Conservation (phyloP, 2,329 filamentous ascomycete genomes). For the Beauveria bassiana region DNA sequence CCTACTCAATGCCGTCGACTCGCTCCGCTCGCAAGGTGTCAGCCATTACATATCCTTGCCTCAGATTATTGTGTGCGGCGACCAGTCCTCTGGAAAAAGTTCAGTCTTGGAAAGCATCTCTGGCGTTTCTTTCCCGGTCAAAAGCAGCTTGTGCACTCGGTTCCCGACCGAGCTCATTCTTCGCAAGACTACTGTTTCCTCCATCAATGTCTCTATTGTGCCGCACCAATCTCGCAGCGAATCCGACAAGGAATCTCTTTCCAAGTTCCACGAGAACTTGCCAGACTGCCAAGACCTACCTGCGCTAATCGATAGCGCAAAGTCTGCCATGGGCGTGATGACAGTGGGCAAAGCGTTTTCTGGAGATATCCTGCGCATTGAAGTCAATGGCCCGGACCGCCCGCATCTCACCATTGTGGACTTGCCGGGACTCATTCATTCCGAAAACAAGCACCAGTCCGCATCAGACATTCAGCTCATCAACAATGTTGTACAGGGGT, state of each 20-base stretch:
- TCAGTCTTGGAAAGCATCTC: slow-evolving; percentile 51
- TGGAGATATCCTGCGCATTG: slow-evolving; percentile 18
- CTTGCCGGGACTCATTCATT: slow-evolving; percentile 35
- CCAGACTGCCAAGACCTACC: slow-evolving; percentile 32
- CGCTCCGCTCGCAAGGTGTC: slow-evolving; percentile 27
- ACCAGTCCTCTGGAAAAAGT: slow-evolving; percentile 49
- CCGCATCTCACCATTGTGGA: slow-evolving; percentile 38
- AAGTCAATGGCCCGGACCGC: slow-evolving; percentile 16
- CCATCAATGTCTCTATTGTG: slow-evolving; percentile 19
- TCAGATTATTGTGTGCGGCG: slow-evolving; percentile 46
- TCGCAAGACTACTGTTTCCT: slow-evolving; percentile 12
- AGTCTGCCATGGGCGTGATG: slow-evolving; percentile 35
- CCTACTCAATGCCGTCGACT: slow-evolving; percentile 29
- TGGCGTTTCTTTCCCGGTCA: slow-evolving; percentile 43
- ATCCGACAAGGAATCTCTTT: background rate
- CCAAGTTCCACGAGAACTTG: slow-evolving; percentile 15
- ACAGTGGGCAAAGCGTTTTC: slow-evolving; percentile 16
- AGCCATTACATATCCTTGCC: slow-evolving; percentile 31
- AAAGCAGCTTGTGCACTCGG: slow-evolving; percentile 45
- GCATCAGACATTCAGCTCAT: slow-evolving; percentile 27
- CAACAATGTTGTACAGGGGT: slow-evolving; percentile 27
- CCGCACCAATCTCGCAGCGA: slow-evolving; percentile 10
- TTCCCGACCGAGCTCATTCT: slow-evolving; percentile 49
- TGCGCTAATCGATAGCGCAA: slow-evolving; percentile 40
- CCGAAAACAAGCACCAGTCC: slow-evolving; percentile 26